phyloP scores from a whole-genome alignment of 371 early-diverging fungal species.

The Dichotomocladium elegans region DNA sequence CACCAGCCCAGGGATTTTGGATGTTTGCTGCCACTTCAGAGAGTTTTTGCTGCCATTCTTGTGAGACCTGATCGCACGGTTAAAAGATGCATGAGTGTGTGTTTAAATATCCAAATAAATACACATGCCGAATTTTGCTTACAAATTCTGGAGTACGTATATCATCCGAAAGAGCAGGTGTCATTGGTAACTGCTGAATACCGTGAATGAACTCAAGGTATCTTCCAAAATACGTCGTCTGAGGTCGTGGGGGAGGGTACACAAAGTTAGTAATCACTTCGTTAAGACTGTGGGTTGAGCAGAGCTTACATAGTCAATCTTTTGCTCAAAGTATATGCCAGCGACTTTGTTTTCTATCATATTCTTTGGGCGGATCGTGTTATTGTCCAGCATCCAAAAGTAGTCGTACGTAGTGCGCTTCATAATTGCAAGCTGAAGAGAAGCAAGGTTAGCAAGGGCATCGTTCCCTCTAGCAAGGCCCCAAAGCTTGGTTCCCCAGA shows the following conservation, averaged over 20 bases:
- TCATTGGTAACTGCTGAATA: conserved; percentile 79
- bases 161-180: conserved; percentile 56
- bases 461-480: conserved; percentile 42
- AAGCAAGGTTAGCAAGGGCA: conserved; percentile 32
- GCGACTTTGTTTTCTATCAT: conserved; percentile 63
- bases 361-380: conserved; percentile 39
- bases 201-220: conserved; percentile 70
- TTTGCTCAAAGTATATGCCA: conserved; percentile 72
- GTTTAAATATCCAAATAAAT: neutral
- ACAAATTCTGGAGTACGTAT: conserved; percentile 50
- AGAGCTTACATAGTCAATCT: conserved; percentile 62
- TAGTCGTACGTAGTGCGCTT: conserved; percentile 62
- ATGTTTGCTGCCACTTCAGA: conserved; percentile 23
- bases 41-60: conserved; percentile 55
- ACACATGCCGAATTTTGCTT: neutral
- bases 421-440: conserved; percentile 52
- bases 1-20: conserved; percentile 51
- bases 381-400: conserved; percentile 56
- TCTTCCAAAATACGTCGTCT: conserved; percentile 65
- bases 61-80: conserved; percentile 25
- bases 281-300: too few species aligned
- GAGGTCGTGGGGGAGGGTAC: neutral
- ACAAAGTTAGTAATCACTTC: neutral
- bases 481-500: conserved; percentile 69
- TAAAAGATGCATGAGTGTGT: neutral